Percentiles rank a stretch among this genome's conserved stretches.
phyloP scores from a whole-genome alignment of 352 stramenopile genomes.

The Phytophthora pisi region DNA sequence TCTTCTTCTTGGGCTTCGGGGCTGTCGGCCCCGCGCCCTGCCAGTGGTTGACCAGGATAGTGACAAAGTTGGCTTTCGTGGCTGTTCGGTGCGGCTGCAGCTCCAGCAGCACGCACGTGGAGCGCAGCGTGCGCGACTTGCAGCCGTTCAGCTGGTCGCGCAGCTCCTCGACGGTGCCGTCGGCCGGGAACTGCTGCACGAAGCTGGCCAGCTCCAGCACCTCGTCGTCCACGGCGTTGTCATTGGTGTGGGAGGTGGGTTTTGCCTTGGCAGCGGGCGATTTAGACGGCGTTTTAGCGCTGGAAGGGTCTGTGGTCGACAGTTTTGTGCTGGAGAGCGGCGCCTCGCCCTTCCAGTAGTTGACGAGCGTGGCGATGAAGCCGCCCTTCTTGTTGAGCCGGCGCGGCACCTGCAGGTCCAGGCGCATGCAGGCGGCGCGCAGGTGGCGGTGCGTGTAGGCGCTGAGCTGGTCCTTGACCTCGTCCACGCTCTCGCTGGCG shows the following conservation, averaged over 20 bases:
- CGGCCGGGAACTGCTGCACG: conserved; percentile 20
- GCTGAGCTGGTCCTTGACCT: conserved; percentile 27
- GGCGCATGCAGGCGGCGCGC: conserved; percentile 15
- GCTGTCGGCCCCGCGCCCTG: conserved; percentile 3
- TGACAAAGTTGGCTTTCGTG: conserved; percentile 18
- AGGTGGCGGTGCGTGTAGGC: conserved; percentile 22
- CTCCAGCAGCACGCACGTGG: conserved; percentile 24
- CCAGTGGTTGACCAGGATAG: conserved; percentile 28
- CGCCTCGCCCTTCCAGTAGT: conserved; percentile 19
- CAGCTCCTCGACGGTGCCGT: conserved; percentile 21
- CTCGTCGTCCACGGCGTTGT: conserved; percentile 2
- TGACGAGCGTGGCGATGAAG: conserved; percentile 17
- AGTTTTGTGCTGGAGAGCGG: too few relatives aligned
- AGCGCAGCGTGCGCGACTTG: conserved; percentile 21
- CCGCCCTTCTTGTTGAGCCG: conserved; percentile 24
- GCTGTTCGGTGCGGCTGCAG: conserved; percentile 23
- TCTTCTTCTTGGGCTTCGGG: background rate
- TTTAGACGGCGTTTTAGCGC: background rate
- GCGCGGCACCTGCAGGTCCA: conserved; percentile 12
- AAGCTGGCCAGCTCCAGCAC: conserved; percentile 14
- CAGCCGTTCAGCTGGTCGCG: conserved; percentile 17
- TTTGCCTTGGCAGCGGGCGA: background rate
- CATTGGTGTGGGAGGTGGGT: conserved; percentile 3
- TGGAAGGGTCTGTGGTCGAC: background rate
- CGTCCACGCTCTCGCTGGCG: conserved; percentile 2